These are phyloP conservation scores for Teratosphaeria zuluensis DNA, from an alignment of 2,329 filamentous ascomycete genomes.

Conservation along the genomic window DNA sequence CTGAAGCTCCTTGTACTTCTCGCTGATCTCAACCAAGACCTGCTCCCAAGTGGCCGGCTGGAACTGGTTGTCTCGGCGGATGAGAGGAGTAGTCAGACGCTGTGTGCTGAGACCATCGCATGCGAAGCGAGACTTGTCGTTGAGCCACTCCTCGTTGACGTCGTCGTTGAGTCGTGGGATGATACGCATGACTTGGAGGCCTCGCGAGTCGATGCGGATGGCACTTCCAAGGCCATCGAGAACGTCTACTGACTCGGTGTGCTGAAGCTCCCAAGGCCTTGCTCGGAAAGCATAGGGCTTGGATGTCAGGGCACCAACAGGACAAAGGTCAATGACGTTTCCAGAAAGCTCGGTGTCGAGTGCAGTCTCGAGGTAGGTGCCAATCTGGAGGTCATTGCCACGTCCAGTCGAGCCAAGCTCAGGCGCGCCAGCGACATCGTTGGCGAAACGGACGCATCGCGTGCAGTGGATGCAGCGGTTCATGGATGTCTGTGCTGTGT, in stretches of 20 bases:
- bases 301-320: constrained; percentile 88
- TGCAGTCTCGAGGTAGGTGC: constrained; percentile 91
- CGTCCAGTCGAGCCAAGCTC: constrained; percentile 90
- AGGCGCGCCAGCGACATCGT: constrained; percentile 90
- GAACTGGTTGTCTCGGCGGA: constrained; percentile 83
- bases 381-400: constrained; percentile 96
- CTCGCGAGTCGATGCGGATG: constrained; percentile 85
- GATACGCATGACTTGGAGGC: constrained; percentile 92
- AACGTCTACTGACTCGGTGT: constrained; percentile 92
- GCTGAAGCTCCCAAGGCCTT: constrained; percentile 92
- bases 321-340: constrained; percentile 97
- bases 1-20: constrained; percentile 67
- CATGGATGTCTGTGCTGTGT: constrained; percentile 67
- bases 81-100: constrained; percentile 81
- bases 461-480: constrained; percentile 99
- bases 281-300: constrained; percentile 98
- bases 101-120: constrained; percentile 96
- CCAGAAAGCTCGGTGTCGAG: constrained; percentile 90
- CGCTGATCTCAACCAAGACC: constrained; percentile 75
- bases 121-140: constrained; percentile 94
- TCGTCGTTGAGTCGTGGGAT: constrained; percentile 91
- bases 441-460: constrained; percentile 92
- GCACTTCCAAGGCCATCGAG: constrained; percentile 88
- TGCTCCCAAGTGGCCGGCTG: constrained; percentile 93
- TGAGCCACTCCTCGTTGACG: constrained; percentile 99